Evolutionary conservation across 2,329 filamentous ascomycete species (phyloP).

Genomic region (Aspergillus niger): DNA sequence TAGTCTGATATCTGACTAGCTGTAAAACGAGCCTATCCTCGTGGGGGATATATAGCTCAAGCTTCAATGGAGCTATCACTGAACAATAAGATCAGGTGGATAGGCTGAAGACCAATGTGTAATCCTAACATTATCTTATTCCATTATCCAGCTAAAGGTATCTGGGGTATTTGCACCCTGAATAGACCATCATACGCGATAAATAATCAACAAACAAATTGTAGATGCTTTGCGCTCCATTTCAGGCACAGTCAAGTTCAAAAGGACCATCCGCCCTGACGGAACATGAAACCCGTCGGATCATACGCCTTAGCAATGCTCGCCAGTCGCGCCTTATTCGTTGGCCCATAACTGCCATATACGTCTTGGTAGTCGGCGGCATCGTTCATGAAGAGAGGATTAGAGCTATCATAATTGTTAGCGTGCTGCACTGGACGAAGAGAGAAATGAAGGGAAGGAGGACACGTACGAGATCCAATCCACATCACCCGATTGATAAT

Average conservation of each 20-base stretch:
- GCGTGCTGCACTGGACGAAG: too few species aligned
- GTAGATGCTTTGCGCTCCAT: background rate
- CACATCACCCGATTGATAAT: slow-evolving; percentile 10
- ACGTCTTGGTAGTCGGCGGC: slow-evolving; percentile 16
- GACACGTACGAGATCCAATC: slow-evolving; percentile 6
- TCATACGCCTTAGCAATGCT: slow-evolving; percentile 13
- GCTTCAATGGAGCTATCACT: too few species aligned
- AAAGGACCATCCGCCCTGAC: slow-evolving; percentile 12
- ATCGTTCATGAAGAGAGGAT: slow-evolving; percentile 17
- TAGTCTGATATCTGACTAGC: too few species aligned
- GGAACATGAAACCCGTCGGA: slow-evolving; percentile 10
- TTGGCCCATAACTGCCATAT: slow-evolving; percentile 13
- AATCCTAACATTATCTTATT: too few species aligned
- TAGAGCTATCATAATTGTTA: background rate
- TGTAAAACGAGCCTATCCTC: too few species aligned
- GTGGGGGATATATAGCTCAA: too few species aligned
- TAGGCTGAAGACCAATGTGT: too few species aligned
- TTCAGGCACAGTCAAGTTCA: background rate
- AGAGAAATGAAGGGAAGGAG: background rate
- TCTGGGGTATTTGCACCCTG: too few species aligned
- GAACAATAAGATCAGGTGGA: too few species aligned
- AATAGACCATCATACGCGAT: too few species aligned
- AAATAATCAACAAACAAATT: too few species aligned
- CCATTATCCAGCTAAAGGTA: too few species aligned
- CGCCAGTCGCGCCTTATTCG: slow-evolving; percentile 7